phyloP scores from a whole-genome alignment of 1,284 basidiomycete species.

The Microbotryum lychnidis-dioicae region DNA sequence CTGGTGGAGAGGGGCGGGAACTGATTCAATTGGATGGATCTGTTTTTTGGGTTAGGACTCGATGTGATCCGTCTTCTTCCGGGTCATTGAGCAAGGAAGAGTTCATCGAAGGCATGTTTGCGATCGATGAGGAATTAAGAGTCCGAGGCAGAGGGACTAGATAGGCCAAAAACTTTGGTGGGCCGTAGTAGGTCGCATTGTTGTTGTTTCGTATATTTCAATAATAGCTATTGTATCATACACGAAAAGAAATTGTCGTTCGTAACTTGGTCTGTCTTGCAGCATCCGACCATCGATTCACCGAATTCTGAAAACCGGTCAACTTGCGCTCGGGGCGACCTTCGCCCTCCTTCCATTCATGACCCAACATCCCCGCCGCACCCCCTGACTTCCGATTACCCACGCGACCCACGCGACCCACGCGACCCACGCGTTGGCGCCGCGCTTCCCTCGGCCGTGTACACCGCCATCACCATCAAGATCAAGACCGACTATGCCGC shows the following conservation, averaged over 20 bases:
- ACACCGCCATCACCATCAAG: too few relatives aligned
- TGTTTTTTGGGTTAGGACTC: constrained; percentile 47
- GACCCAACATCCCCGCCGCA: too few relatives aligned
- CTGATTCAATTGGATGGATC: background rate
- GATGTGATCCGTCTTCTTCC: constrained; percentile 52
- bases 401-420: too few relatives aligned
- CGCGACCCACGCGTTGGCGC: too few relatives aligned
- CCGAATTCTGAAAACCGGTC: too few relatives aligned
- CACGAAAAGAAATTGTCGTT: too few relatives aligned
- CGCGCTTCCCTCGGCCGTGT: too few relatives aligned
- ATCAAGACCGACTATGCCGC: too few relatives aligned
- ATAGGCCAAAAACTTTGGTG: background rate
- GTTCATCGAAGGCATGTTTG: constrained; percentile 71
- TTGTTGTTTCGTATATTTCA: background rate
- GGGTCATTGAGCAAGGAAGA: constrained; percentile 55
- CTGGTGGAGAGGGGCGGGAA: too few relatives aligned
- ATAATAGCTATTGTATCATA: background rate
- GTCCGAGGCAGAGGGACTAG: background rate
- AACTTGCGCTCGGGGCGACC: too few relatives aligned
- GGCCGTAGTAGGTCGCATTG: background rate
- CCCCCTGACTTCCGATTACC: too few relatives aligned
- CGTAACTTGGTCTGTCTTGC: background rate
- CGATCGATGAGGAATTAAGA: constrained; percentile 67
- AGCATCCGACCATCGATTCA: background rate
- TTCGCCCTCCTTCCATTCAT: too few relatives aligned